A percentile compares a stretch with the other conserved stretches of the same genome.
These are phyloP conservation scores for Pulicaria dysenterica DNA, from an alignment of 129 eudicot species.

Conservation along the genomic window DNA sequence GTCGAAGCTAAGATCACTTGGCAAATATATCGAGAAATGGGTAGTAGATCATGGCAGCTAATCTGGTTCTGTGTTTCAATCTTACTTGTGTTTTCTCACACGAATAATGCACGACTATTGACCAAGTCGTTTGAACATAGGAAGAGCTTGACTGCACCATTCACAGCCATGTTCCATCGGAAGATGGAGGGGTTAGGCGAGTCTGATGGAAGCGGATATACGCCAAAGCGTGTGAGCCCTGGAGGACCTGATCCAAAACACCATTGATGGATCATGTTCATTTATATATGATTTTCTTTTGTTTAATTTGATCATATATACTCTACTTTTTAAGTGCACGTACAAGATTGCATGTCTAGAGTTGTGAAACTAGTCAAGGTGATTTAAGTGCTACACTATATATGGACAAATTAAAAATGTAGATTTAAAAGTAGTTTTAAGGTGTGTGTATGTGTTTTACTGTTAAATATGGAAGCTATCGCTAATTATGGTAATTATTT, in stretches of 20 bases:
- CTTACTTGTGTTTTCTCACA: conserved; percentile 27
- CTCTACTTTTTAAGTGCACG: background rate
- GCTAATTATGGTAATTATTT: no score
- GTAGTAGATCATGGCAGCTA: conserved; percentile 7
- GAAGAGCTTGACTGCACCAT: conserved; percentile 31
- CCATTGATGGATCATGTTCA: conserved; percentile 14
- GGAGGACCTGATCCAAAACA: conserved; percentile 44
- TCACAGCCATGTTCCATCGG: conserved; percentile 27
- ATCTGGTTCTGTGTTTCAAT: conserved; percentile 10
- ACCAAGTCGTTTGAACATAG: conserved; percentile 21
- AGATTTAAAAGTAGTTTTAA: no score
- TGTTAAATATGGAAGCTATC: no score
- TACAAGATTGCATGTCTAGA: no score
- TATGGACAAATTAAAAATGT: no score
- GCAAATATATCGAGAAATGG: conserved; percentile 30
- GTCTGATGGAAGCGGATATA: conserved; percentile 20
- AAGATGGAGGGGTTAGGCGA: conserved; percentile 8
- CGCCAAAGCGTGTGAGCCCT: conserved; percentile 32
- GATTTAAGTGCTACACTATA: no score
- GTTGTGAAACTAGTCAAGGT: no score
- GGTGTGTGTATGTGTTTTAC: no score
- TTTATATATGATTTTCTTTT: background rate
- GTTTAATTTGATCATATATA: background rate
- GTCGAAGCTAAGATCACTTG: conserved; percentile 20
- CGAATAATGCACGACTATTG: conserved; percentile 26